Base-by-base conservation (phyloP, 164 flowering plant species). In the Buxus sempervirens region DNA sequence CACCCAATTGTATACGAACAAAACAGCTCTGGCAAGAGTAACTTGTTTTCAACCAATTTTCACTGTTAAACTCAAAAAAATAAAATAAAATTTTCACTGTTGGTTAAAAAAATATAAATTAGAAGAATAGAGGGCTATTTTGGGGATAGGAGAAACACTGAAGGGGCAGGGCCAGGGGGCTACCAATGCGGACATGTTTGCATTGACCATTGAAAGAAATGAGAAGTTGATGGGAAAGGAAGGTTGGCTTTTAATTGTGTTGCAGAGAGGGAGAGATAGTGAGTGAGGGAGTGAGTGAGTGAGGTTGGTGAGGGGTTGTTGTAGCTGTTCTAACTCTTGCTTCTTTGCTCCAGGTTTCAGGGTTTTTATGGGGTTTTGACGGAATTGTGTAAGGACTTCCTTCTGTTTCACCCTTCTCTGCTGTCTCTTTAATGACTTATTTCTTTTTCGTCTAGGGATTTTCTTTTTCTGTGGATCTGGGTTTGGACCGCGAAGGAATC, bases 261-360 rank as follows among this genome's bases (percentile, higher is more conserved):
- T n/a, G 25, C 10, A 23, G 58, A n/a, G n/a, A 55, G 36, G 20
- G 42, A 58, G 51, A 9, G 66, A 57, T 36, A 54, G 48, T 16
- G 41, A 69, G 64, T 64, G 38, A 36, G 22, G 55, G 42, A 53
- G 25, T 19, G 60, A 57, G 5, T 18, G 58, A 55, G 25, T 18
- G 25, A 57, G 60, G 60, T 57, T 57, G 60, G 51, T 45, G 51
- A 45, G 51, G 51, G 51, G 51, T 45, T 45, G 51, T 45, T 45
- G 51, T 1, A 45, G 16, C 18, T 45, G 5, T 10, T 45, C 18
- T 45, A 4, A 45, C 18, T 45, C 16, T 45, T 45, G 51, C 51
- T 45, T 10, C 51, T 15, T 45, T 4, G 51, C 51, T 10, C 51
- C 51, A 45, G 13, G 1, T 45, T 45, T 45, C 51, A 45, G 5